phyloP scores from a whole-genome alignment of 805 yeast genomes.

The Spathaspora passalidarum region DNA sequence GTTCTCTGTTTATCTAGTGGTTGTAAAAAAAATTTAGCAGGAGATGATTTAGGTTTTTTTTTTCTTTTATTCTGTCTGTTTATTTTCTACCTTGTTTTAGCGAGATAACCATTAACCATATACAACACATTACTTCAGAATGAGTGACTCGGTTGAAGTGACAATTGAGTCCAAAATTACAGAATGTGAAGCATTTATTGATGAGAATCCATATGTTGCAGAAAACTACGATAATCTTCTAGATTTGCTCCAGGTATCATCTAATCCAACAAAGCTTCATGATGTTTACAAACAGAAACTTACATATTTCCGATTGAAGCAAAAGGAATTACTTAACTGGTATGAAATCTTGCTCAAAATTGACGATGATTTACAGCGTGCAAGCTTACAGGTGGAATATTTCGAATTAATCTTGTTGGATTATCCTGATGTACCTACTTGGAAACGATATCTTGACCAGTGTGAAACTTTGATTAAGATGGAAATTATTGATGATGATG shows the following conservation, averaged over 20 bases:
- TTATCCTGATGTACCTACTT: constrained; percentile 19
- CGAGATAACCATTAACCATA: too few relatives aligned
- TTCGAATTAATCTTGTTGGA: constrained; percentile 15
- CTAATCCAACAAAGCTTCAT: constrained; percentile 9
- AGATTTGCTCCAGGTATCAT: background rate
- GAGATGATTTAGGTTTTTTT: background rate
- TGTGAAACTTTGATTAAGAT: constrained; percentile 3
- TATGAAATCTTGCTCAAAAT: constrained; percentile 16
- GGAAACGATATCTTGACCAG: constrained; percentile 19
- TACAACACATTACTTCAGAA: too few relatives aligned
- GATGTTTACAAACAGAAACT: constrained; percentile 10
- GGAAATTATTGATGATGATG: constrained; percentile 6
- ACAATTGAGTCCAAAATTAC: background rate
- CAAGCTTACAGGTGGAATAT: constrained; percentile 9
- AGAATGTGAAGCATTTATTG: background rate
- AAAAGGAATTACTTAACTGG: constrained; percentile 14
- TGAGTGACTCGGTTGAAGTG: background rate
- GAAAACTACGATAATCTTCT: constrained; percentile 17
- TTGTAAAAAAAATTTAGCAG: background rate
- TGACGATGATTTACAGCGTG: constrained; percentile 6
- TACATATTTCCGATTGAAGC: constrained; percentile 9
- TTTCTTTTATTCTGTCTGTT: background rate
- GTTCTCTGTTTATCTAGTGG: background rate
- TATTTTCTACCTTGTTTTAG: too few relatives aligned
- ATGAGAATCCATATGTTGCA: constrained; percentile 11